Evolutionary conservation across 768 basidiomycete genomes (phyloP), one percentile per base, ranked within the genome.

Genomic region (Tylopilus subfusipes): DNA sequence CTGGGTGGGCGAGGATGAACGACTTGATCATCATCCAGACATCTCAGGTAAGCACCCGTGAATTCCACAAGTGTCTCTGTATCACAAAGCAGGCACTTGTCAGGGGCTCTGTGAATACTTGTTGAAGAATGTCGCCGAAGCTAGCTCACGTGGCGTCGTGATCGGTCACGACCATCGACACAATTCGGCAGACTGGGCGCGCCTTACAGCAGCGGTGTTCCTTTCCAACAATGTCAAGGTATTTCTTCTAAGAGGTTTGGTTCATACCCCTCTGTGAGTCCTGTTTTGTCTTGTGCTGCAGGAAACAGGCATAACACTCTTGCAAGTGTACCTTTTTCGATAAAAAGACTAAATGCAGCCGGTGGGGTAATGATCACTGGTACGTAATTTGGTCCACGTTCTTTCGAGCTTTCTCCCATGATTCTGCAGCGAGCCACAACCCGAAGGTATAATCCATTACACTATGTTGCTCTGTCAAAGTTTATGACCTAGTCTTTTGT

Each of bases 321-420:
- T 39, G n/a, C 8, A 58, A 92, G 90, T 68, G 90, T 93, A 2
- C 93, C 93, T 0, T 94, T 92, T 67, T 79, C 81, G 25, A 78
- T 93, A 14, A 84, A 82, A 60, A 74, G 69, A 48, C 64, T 90
- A 43, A 74, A 74, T 12, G 90, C 92, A 4, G 85, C 86, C 2
- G 86, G 87, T 55, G 93, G 93, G 19, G 82, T 94, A 3, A 95
- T 95, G 93, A 88, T 95, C 47, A 95, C 93, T 59, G 90, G 88
- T 85, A 45, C 39, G 73, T 63, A 18, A 34, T 34, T 33, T n/a
- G 31, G n/a, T 31, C 6, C 16, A 50, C 55, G 16, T 42, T 43
- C 47, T 42, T 47, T 18, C 18, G 30, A 18, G 48, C 48, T 18
- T 7, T 34, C 18, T 34, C 47, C 25, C 48, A 48, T 56, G 5